These are phyloP conservation scores for Acacia crassicarpa DNA, from an alignment of 306 rosid species.

Conservation along the genomic window DNA sequence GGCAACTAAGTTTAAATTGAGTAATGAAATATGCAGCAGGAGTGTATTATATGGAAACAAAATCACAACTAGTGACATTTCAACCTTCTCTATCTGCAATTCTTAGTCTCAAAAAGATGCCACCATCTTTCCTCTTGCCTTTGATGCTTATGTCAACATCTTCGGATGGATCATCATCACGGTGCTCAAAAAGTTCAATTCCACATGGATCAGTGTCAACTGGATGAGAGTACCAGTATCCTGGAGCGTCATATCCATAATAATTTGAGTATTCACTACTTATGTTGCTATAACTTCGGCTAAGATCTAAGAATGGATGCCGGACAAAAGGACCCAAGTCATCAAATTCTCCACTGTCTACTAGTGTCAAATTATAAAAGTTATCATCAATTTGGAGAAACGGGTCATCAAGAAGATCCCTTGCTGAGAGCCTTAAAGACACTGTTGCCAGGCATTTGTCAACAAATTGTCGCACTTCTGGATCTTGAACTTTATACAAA, in stretches of 20 bases:
- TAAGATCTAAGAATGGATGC: conserved; percentile 58
- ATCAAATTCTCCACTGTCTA: conserved; percentile 47
- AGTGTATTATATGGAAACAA: neutral
- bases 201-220: conserved; percentile 61
- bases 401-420: conserved; percentile 81
- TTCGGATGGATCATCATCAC: conserved; percentile 68
- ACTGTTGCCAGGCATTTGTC: conserved; percentile 95
- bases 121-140: conserved; percentile 73
- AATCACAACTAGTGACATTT: conserved; percentile 21
- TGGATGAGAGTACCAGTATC: conserved; percentile 57
- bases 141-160: conserved; percentile 74
- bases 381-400: conserved; percentile 70
- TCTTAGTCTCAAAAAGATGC: conserved; percentile 76
- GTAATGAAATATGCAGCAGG: conserved; percentile 1
- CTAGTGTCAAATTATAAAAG: conserved; percentile 43
- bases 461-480: conserved; percentile 74
- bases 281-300: conserved; percentile 46
- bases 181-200: conserved; percentile 77
- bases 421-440: conserved; percentile 76
- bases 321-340: conserved; percentile 43
- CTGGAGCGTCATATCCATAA: conserved; percentile 47
- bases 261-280: conserved; percentile 55
- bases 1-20: conserved; percentile 7
- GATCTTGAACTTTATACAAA: conserved; percentile 87
- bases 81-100: conserved; percentile 92